phyloP scores from a whole-genome alignment of 2,329 filamentous ascomycete species.

The Zalaria sp. region DNA sequence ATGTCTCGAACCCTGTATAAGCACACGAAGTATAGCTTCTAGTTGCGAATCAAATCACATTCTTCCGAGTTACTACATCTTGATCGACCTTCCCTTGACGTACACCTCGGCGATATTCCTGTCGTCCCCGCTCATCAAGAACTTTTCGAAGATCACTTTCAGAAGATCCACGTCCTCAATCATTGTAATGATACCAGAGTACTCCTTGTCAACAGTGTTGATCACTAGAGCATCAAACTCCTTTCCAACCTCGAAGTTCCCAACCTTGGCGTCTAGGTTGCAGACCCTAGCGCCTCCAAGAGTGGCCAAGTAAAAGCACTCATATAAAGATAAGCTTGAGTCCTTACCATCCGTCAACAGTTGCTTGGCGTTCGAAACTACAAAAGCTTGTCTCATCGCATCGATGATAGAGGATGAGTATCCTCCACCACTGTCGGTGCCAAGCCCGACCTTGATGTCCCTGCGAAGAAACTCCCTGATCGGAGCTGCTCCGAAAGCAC shows the following conservation, averaged over 20 bases:
- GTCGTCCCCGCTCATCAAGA: slow-evolving; percentile 1
- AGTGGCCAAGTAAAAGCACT: slow-evolving; percentile 44
- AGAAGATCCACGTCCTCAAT: not conserved
- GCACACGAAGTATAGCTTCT: no score
- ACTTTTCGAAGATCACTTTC: not conserved
- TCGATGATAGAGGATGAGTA: slow-evolving; percentile 47
- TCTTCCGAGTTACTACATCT: not conserved
- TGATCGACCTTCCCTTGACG: not conserved
- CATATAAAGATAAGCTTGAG: slow-evolving; percentile 12
- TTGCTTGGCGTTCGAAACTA: slow-evolving; percentile 28
- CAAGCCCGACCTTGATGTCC: slow-evolving; percentile 51
- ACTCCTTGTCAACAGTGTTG: not conserved
- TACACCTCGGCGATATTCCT: not conserved
- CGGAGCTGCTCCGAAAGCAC: slow-evolving; percentile 47
- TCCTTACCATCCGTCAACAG: slow-evolving; percentile 22
- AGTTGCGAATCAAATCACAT: no score
- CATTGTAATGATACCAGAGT: not conserved
- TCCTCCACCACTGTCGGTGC: slow-evolving; percentile 50
- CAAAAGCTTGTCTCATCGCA: slow-evolving; percentile 43
- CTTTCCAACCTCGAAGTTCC: slow-evolving; percentile 45
- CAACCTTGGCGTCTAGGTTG: slow-evolving; percentile 37
- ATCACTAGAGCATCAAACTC: slow-evolving; percentile 40
- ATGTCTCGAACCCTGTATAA: no score
- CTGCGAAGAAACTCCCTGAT: slow-evolving; percentile 42
- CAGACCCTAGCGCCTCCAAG: slow-evolving; percentile 47